phyloP scores from a whole-genome alignment of 768 basidiomycete species.

The Phaeotremella fagi region DNA sequence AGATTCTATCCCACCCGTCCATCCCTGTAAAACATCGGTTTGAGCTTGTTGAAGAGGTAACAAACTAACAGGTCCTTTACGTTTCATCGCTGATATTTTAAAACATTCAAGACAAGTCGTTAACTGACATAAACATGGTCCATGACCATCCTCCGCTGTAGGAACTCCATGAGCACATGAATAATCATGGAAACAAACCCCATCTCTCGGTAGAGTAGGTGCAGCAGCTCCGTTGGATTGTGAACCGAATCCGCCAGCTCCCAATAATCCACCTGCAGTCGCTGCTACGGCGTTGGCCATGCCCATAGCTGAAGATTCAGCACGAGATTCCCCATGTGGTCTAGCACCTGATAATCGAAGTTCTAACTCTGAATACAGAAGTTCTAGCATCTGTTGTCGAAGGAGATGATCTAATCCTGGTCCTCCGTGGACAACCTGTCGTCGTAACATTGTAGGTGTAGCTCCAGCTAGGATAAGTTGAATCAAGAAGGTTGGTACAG shows the following conservation, averaged over 20 bases:
- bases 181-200: constrained; percentile 44
- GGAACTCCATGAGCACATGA: constrained; percentile 38
- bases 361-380: constrained; percentile 44
- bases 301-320: constrained; percentile 12
- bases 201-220: constrained; percentile 24
- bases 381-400: constrained; percentile 39
- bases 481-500: constrained; percentile 44
- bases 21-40: constrained; percentile 18
- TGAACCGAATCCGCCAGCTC: constrained; percentile 10
- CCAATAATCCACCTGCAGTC: neutral
- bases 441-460: constrained; percentile 40
- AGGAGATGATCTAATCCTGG: constrained; percentile 39
- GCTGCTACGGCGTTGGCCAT: constrained; percentile 3
- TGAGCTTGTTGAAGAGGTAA: constrained; percentile 26
- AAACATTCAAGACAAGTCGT: constrained; percentile 38
- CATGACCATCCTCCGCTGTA: constrained; percentile 40
- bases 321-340: constrained; percentile 24
- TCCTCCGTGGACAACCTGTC: constrained; percentile 46
- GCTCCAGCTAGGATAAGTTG: constrained; percentile 43
- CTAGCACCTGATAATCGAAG: constrained; percentile 38
- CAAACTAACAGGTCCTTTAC: constrained; percentile 25
- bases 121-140: constrained; percentile 37
- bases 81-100: constrained; percentile 12
- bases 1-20: constrained; percentile 27
- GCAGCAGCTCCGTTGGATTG: constrained; percentile 10